Conservation (phyloP, 768 basidiomycete species). For the Cystobasidium onofrii region DNA sequence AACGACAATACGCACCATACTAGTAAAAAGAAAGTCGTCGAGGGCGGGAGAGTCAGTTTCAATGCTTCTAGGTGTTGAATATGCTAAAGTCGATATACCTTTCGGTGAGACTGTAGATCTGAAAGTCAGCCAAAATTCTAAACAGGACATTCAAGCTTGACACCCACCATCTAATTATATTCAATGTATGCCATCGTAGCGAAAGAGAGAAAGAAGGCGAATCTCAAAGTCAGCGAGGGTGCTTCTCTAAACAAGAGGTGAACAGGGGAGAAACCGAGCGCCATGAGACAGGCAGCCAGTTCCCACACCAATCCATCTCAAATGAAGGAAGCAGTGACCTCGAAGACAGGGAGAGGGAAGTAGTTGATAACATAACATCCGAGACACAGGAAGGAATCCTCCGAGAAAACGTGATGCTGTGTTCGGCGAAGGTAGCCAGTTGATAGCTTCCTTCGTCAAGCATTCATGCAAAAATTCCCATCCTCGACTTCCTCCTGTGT, state of each 20-base stretch:
- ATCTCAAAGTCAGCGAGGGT: constrained; percentile 8
- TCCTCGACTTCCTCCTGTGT: background rate
- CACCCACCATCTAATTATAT: background rate
- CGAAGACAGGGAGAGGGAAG: constrained; percentile 16
- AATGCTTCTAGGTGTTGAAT: background rate
- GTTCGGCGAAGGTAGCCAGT: background rate
- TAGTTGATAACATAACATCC: background rate
- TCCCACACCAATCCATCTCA: background rate
- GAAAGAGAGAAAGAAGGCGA: background rate
- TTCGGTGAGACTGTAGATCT: constrained; percentile 10
- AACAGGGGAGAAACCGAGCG: background rate
- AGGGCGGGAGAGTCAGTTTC: background rate
- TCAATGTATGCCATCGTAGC: background rate
- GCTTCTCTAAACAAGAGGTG: background rate
- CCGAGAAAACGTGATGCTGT: background rate
- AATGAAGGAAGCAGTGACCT: constrained; percentile 13
- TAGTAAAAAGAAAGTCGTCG: background rate
- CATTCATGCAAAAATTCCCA: background rate
- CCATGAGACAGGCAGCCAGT: background rate
- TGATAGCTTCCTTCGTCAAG: background rate
- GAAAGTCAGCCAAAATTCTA: background rate
- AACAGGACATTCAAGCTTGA: background rate
- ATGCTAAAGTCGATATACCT: background rate
- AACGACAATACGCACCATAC: background rate
- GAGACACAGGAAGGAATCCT: background rate